Evolutionary conservation across 345 rosid genomes (phyloP).

Genomic region (Salix caprea): DNA sequence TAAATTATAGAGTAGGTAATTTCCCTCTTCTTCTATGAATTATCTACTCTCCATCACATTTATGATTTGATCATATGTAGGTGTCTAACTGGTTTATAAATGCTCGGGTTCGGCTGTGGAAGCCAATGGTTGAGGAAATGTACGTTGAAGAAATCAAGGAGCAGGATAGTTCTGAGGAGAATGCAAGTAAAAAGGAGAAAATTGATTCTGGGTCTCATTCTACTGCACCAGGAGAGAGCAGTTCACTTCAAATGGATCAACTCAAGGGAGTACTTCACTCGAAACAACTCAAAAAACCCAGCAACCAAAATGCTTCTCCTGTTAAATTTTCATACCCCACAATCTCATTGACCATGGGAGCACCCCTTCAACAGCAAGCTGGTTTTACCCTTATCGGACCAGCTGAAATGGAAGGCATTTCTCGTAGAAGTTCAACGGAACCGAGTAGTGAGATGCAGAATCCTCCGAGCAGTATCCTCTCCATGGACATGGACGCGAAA

Average conservation of each 20-base stretch:
- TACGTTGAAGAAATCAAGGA: slow-evolving; percentile 56
- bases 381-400: slow-evolving; percentile 38
- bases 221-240: slow-evolving; percentile 1
- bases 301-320: slow-evolving; percentile 18
- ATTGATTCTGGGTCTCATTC: slow-evolving; percentile 13
- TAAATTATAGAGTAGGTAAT: not conserved
- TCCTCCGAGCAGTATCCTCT: slow-evolving; percentile 32
- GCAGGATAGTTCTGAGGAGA: slow-evolving; percentile 28
- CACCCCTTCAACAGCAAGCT: slow-evolving; percentile 20
- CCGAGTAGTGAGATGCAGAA: slow-evolving; percentile 27
- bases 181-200: slow-evolving; percentile 16
- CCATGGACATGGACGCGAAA: slow-evolving; percentile 36
- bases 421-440: slow-evolving; percentile 39
- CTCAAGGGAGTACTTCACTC: slow-evolving; percentile 19
- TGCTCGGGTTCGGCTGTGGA: slow-evolving; percentile 83
- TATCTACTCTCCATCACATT: not conserved
- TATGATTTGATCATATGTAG: slow-evolving; percentile 24
- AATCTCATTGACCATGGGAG: slow-evolving; percentile 33
- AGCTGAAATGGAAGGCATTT: slow-evolving; percentile 32
- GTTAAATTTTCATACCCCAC: slow-evolving; percentile 30
- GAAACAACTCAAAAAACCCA: slow-evolving; percentile 17
- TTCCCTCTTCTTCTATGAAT: not conserved
- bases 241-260: slow-evolving; percentile 16
- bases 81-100: slow-evolving; percentile 78
- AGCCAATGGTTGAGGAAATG: slow-evolving; percentile 89